Conservation (phyloP, 1,139 yeast genomes). For the Candida tetrigidarum region DNA sequence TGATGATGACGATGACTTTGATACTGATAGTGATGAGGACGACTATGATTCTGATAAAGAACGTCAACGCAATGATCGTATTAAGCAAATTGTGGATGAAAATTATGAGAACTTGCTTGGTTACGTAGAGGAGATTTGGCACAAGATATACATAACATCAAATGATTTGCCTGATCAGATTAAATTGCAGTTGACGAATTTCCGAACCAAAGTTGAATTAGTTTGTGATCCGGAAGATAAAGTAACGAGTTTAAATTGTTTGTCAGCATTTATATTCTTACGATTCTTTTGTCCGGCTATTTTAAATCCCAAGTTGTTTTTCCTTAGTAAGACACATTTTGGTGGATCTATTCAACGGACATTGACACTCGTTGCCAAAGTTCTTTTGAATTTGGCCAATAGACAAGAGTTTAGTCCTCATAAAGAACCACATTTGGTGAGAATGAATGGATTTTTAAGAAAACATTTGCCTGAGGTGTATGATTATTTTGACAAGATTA, state of each 20-base stretch:
- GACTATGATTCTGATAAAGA: slow-evolving; percentile 39
- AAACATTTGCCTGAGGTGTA: slow-evolving; percentile 60
- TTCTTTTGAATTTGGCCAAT: slow-evolving; percentile 79
- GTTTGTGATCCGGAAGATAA: slow-evolving; percentile 63
- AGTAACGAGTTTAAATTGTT: slow-evolving; percentile 64
- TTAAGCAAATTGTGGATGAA: slow-evolving; percentile 41
- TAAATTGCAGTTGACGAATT: slow-evolving; percentile 59
- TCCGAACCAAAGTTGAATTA: slow-evolving; percentile 63
- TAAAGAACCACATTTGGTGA: slow-evolving; percentile 81
- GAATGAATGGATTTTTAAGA: slow-evolving; percentile 69
- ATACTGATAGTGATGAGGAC: slow-evolving; percentile 27
- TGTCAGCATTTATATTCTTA: slow-evolving; percentile 82
- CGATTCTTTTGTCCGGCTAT: slow-evolving; percentile 92
- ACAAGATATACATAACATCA: slow-evolving; percentile 65
- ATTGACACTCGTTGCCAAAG: slow-evolving; percentile 80
- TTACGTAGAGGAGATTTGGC: slow-evolving; percentile 74
- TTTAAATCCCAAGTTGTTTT: slow-evolving; percentile 83
- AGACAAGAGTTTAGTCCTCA: slow-evolving; percentile 70
- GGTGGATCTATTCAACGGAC: slow-evolving; percentile 75
- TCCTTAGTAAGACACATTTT: slow-evolving; percentile 71
- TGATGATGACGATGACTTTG: slow-evolving; percentile 24
- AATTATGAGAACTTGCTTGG: slow-evolving; percentile 57
- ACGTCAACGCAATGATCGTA: slow-evolving; percentile 27
- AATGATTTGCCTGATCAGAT: slow-evolving; percentile 78
- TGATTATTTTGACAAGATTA: slow-evolving; percentile 73